Conservation (phyloP, 164 flowering plant species). For the Aristolochia fimbriata region DNA sequence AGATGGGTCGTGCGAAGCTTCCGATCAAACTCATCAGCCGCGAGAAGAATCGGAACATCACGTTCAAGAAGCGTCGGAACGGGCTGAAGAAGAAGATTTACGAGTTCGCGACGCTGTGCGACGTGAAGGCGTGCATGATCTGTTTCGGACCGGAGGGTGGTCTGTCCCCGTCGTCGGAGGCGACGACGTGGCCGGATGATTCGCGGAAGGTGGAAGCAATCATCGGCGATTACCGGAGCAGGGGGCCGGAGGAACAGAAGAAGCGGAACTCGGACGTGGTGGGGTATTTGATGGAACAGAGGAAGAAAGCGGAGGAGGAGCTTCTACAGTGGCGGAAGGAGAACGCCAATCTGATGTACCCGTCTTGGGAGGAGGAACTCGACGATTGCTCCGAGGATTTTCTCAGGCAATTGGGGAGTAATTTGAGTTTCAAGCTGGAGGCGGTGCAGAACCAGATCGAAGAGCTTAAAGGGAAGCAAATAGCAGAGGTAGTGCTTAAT, state of each 20-base stretch:
- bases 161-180: neutral
- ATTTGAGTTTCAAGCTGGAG: conserved; percentile 10
- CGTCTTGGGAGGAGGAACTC: conserved; percentile 13
- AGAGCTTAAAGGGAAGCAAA: conserved; percentile 1
- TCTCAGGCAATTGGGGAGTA: conserved; percentile 1
- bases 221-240: conserved; percentile 11
- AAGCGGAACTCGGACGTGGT: conserved; percentile 4
- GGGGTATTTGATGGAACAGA: conserved; percentile 7
- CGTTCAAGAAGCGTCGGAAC: conserved; percentile 22
- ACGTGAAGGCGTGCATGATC: conserved; percentile 33
- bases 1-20: conserved; percentile 21
- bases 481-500: neutral
- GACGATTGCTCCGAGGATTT: conserved; percentile 3
- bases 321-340: conserved; percentile 5
- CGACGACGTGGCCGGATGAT: conserved; percentile 27
- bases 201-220: conserved; percentile 7
- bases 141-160: conserved; percentile 21
- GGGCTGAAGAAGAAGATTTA: conserved; percentile 23
- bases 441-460: neutral
- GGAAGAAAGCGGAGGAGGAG: conserved; percentile 12
- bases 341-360: conserved; percentile 7
- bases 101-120: conserved; percentile 30
- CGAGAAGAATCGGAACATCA: conserved; percentile 14
- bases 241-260: neutral
- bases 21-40: conserved; percentile 11